phyloP scores from a whole-genome alignment of 805 yeast genomes.

The Jamesozyma jinghongensis region DNA sequence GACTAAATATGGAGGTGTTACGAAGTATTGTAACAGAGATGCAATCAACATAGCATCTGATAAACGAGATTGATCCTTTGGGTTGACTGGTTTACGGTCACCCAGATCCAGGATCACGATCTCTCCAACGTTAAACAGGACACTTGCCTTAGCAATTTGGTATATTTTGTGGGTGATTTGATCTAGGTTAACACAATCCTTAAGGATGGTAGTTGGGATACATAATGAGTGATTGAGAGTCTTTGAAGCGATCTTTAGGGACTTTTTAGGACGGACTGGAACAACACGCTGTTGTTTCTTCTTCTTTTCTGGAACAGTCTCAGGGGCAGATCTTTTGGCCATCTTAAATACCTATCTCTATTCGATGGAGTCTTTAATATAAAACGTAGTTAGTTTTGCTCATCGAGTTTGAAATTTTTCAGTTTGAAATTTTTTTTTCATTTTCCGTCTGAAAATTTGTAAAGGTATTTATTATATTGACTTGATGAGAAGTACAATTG shows the following conservation, averaged over 20 bases:
- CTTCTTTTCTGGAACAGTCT: background rate
- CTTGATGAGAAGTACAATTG: no score
- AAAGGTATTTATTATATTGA: no score
- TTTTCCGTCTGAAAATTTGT: no score
- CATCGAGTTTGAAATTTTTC: no score
- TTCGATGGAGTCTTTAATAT: no score
- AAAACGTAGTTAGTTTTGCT: no score
- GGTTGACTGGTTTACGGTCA: conserved; percentile 16
- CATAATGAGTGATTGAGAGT: conserved; percentile 47
- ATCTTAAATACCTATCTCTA: no score
- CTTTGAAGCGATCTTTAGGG: conserved; percentile 13
- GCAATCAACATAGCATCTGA: conserved; percentile 49
- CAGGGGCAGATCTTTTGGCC: no score
- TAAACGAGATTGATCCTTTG: conserved; percentile 13
- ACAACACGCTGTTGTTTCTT: background rate
- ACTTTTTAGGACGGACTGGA: conserved; percentile 11
- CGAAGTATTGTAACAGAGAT: conserved; percentile 63
- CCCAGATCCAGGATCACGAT: conserved; percentile 56
- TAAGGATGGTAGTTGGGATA: conserved; percentile 59
- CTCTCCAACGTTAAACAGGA: conserved; percentile 63
- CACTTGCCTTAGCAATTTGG: conserved; percentile 70
- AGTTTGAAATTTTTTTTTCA: no score
- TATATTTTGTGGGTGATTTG: conserved; percentile 68
- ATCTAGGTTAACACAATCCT: conserved; percentile 54
- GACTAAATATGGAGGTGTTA: conserved; percentile 76